Conservation (phyloP, 176 grass and related monocot genomes). For the Rhipidocladum racemiflorum region DNA sequence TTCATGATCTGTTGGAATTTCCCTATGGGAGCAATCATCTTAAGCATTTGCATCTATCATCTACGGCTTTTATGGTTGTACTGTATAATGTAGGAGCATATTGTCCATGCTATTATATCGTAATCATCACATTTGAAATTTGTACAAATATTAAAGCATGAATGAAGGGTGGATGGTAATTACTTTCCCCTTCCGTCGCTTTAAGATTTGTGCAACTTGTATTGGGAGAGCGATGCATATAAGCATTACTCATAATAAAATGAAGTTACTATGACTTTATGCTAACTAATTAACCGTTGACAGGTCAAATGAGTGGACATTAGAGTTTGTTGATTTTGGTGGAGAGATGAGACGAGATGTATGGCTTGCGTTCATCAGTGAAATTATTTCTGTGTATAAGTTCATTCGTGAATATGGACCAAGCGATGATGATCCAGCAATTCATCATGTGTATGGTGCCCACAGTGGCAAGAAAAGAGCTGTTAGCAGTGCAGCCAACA, state of each 20-base stretch:
- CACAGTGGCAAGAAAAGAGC: slow-evolving; percentile 74
- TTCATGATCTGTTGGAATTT: slow-evolving; percentile 10
- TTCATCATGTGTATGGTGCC: slow-evolving; percentile 79
- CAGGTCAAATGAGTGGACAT: slow-evolving; percentile 79
- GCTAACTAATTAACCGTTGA: slow-evolving; percentile 33
- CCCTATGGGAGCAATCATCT: background rate
- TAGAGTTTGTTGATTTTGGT: slow-evolving; percentile 99
- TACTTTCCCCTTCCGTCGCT: too few species aligned
- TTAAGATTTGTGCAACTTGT: too few species aligned
- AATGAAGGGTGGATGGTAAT: too few species aligned
- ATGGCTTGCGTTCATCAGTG: slow-evolving; percentile 81
- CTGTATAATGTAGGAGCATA: slow-evolving; percentile 7
- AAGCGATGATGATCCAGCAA: slow-evolving; percentile 65
- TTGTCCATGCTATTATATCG: background rate
- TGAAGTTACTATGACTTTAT: background rate
- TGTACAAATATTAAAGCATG: too few species aligned
- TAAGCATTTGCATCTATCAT: slow-evolving; percentile 14
- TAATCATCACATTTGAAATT: background rate
- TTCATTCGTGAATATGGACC: slow-evolving; percentile 86
- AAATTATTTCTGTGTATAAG: slow-evolving; percentile 81
- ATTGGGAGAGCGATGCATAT: too few species aligned
- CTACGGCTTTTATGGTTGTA: background rate
- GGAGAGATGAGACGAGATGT: slow-evolving; percentile 90
- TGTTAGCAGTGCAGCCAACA: slow-evolving; percentile 69
- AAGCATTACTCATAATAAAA: slow-evolving; percentile 5